Percentiles rank a stretch among this genome's conserved stretches.
These are phyloP conservation scores for Moesziomyces globuligerus DNA, from an alignment of 1,284 basidiomycete species.

Conservation along the genomic window DNA sequence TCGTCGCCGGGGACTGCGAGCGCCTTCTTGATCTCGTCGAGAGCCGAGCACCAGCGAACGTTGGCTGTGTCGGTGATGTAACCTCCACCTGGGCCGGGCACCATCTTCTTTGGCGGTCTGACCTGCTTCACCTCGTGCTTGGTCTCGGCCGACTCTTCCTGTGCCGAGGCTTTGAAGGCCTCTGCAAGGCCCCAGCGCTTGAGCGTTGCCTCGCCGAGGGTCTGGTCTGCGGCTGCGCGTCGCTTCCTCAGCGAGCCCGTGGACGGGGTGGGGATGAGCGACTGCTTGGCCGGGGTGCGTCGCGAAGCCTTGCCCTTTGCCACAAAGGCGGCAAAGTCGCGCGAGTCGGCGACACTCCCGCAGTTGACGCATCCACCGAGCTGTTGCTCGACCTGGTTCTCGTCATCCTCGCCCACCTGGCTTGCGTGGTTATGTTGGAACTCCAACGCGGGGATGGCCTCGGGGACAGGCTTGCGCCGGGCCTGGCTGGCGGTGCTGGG, in stretches of 20 bases:
- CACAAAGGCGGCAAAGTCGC: slow-evolving; percentile 38
- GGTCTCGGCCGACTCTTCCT: background rate
- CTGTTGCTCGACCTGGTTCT: slow-evolving; percentile 20
- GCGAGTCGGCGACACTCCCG: slow-evolving; percentile 13
- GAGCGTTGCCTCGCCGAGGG: slow-evolving; percentile 26
- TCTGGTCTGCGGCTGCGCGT: slow-evolving; percentile 9
- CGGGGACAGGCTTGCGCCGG: slow-evolving; percentile 15
- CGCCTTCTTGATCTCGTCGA: slow-evolving; percentile 60
- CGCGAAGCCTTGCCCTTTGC: slow-evolving; percentile 39
- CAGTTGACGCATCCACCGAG: slow-evolving; percentile 26
- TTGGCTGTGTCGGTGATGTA: slow-evolving; percentile 62
- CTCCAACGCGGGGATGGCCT: slow-evolving; percentile 21
- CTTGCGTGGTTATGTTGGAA: slow-evolving; percentile 5
- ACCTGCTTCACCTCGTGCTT: slow-evolving; percentile 4
- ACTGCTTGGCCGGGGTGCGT: slow-evolving; percentile 21
- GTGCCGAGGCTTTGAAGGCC: slow-evolving; percentile 18
- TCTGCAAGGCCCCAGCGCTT: slow-evolving; percentile 43
- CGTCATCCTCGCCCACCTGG: slow-evolving; percentile 5
- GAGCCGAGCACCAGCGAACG: slow-evolving; percentile 53
- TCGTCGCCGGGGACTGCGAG: slow-evolving; percentile 18
- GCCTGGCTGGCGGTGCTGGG: slow-evolving; percentile 8
- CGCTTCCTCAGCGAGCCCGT: slow-evolving; percentile 23
- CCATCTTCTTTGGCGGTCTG: slow-evolving; percentile 50
- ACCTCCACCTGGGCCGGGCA: slow-evolving; percentile 51
- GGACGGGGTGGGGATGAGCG: slow-evolving; percentile 6